Conservation (phyloP, 495 filamentous ascomycete genomes). For the Lasiosphaeria miniovina region DNA sequence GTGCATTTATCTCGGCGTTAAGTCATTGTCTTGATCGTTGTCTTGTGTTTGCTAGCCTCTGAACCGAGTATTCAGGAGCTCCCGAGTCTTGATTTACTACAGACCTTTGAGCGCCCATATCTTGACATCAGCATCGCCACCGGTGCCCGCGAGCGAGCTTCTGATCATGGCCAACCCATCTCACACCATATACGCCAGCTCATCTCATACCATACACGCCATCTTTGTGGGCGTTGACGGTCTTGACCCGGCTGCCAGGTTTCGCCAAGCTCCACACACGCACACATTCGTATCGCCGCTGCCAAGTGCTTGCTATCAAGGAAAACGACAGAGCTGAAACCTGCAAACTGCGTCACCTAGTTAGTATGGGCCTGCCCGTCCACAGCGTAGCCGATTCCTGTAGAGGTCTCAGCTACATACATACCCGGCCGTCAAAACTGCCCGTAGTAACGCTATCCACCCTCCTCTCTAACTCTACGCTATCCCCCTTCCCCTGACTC, state of each 20-base stretch:
- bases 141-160: conserved; percentile 74
- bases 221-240: conserved; percentile 86
- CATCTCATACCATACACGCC: conserved; percentile 90
- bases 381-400: conserved; percentile 63
- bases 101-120: conserved; percentile 75
- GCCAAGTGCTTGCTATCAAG: conserved; percentile 67
- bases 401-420: conserved; percentile 72
- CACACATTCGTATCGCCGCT: conserved; percentile 89
- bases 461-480: conserved; percentile 44
- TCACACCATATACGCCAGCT: too few species aligned
- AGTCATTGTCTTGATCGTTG: too few species aligned
- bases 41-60: too few species aligned
- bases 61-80: too few species aligned
- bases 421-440: conserved; percentile 84
- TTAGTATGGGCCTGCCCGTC: conserved; percentile 79
- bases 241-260: conserved; percentile 76
- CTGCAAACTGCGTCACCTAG: conserved; percentile 71
- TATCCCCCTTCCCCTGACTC: too few species aligned
- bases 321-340: conserved; percentile 78
- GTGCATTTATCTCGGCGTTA: too few species aligned
- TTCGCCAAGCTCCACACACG: conserved; percentile 85
- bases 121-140: conserved; percentile 88
- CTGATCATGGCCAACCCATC: conserved; percentile 68
- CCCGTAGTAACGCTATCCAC: conserved; percentile 71
- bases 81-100: conserved; percentile 32